phyloP scores from a whole-genome alignment of 2,329 filamentous ascomycete genomes.

The Leptographium flavum region DNA sequence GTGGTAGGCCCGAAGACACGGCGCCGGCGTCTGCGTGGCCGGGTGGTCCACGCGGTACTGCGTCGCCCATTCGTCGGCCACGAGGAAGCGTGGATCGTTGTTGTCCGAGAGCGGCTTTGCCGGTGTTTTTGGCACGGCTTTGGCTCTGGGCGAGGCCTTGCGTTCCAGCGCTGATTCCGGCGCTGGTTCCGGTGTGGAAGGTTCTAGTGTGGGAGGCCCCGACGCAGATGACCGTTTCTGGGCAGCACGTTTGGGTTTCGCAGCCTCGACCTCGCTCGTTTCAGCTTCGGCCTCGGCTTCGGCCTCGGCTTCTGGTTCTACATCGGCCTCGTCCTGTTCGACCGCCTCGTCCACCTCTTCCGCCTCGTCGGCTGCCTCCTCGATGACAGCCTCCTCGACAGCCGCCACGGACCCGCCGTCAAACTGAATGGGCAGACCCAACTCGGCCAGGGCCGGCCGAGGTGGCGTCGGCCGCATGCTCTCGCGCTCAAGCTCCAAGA shows the following conservation, averaged over 20 bases:
- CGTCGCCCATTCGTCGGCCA: conserved; percentile 25
- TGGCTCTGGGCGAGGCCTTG: no score
- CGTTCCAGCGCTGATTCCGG: no score
- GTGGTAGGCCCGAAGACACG: conserved; percentile 42
- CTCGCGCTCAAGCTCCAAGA: conserved; percentile 54
- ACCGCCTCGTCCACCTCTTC: not conserved
- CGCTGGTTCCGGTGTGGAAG: no score
- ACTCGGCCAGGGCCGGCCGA: conserved; percentile 53
- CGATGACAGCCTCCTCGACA: not conserved
- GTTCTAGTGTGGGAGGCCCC: no score
- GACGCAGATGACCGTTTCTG: no score
- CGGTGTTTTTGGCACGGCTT: no score
- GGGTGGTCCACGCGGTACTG: conserved; percentile 19
- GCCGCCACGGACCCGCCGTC: not conserved
- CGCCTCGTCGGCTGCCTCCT: not conserved
- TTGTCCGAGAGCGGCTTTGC: no score
- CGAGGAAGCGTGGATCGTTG: conserved; percentile 29
- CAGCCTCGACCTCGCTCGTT: not conserved
- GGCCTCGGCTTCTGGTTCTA: not conserved
- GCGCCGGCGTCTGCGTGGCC: conserved; percentile 13
- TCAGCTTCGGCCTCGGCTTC: not conserved
- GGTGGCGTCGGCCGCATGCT: conserved; percentile 56
- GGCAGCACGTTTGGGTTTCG: not conserved
- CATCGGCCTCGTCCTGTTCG: no score
- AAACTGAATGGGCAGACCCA: conserved; percentile 37